Base-by-base conservation (phyloP, 2,329 filamentous ascomycete genomes). In the Pseudocercospora vitis region DNA sequence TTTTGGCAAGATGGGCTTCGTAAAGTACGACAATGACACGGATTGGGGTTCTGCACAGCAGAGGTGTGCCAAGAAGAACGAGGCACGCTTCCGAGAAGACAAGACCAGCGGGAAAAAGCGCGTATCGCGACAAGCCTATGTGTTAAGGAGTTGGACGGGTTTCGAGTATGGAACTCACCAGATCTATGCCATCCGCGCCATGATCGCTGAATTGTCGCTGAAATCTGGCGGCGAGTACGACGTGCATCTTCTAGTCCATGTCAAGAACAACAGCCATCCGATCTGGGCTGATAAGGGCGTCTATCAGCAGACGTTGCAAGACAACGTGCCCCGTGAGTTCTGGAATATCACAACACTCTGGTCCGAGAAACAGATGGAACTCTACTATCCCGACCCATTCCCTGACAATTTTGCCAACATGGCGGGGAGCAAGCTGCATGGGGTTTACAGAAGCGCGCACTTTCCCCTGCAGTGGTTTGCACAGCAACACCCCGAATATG, bases 301-400 rank as follows among this genome's bases (percentile, higher is more conserved):
- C 46, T 96, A 86, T 75, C 77, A 80, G 68, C 79, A 78, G 66
- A 86, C 79, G 53, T 86, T 87, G 68, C 76, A 82, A 48, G 82
- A 87, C 46, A 81, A 82, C 21, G 81, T 92, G 9, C 88, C 94
- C 0, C 79, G 84, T 60, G 94, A 99, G 67, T 96, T 99, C 73
- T 86, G 82, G 61, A 89, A 89, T 42, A 85, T 99, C 68, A 88
- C 88, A 16, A 95, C 89, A 0, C 79, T 97, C 5, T 99, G 94
- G 94, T 94, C 89, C 0, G 91, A 95, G 71, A 86, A 87, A 19
- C 91, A 96, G 72, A 96, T 97, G 91, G 79, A 87, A 49, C 82
- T 91, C 53, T 81, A 95, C 63, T 99, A 97, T 72, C 88, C 94
- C 48, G 89, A 88, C 45, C 85, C 96, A 21, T 86, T 89, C 66